Evolutionary conservation across 192 early-diverging fungal genomes (phyloP).

Genomic region (Coemansia sp.): DNA sequence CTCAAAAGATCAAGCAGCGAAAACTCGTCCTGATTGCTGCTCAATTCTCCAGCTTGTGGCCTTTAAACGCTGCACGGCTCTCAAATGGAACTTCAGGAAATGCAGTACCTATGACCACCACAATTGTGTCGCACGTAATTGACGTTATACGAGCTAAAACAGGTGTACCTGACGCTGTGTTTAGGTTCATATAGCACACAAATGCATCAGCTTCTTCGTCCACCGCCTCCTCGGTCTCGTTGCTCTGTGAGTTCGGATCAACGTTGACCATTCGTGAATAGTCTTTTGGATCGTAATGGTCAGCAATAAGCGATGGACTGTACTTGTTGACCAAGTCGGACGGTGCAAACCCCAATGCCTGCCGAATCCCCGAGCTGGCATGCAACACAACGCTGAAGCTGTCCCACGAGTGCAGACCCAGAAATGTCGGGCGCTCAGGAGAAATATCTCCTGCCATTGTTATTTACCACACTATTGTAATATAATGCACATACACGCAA

Average conservation of each 20-base stretch:
- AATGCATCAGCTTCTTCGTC: background rate
- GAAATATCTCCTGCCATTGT: background rate
- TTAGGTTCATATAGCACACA: background rate
- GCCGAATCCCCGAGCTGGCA: background rate
- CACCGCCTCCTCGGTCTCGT: background rate
- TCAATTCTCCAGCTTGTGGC: background rate
- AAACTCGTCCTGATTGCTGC: constrained; percentile 28
- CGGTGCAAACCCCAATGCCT: background rate
- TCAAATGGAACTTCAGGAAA: background rate
- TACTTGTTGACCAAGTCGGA: background rate
- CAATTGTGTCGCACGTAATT: background rate
- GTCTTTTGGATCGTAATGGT: background rate
- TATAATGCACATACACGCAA: too few species aligned
- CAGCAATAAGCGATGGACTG: background rate
- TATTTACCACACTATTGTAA: background rate
- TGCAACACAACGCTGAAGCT: background rate
- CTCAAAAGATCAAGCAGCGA: constrained; percentile 34
- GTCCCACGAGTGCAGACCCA: background rate
- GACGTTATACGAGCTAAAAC: background rate
- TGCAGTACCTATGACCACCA: background rate
- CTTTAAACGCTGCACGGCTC: background rate
- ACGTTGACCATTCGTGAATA: background rate
- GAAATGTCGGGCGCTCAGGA: background rate
- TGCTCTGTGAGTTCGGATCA: background rate
- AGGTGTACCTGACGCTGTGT: background rate